Conservation (phyloP, 1,284 basidiomycete genomes). For the Pyrrhoderma lamaoense region DNA sequence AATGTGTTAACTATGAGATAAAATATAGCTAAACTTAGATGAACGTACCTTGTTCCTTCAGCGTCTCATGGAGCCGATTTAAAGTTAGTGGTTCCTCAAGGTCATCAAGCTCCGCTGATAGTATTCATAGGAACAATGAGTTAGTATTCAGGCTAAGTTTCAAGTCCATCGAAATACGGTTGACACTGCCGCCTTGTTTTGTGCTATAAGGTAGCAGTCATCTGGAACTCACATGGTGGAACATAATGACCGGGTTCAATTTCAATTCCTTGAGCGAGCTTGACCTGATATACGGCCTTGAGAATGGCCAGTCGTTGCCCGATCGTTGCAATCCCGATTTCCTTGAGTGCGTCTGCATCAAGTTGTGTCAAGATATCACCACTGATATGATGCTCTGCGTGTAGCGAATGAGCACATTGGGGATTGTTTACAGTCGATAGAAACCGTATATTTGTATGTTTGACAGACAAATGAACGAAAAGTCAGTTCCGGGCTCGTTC, state of each 20-base stretch:
- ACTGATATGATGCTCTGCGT: conserved; percentile 79
- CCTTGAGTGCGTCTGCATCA: conserved; percentile 75
- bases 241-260: conserved; percentile 84
- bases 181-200: no score
- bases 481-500: not conserved
- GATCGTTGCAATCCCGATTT: conserved; percentile 77
- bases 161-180: no score
- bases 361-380: conserved; percentile 83
- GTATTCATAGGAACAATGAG: not conserved
- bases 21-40: conserved; percentile 1
- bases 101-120: conserved; percentile 60
- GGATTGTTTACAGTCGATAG: conserved; percentile 6
- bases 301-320: conserved; percentile 86
- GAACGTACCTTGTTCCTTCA: conserved; percentile 69
- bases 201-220: conserved; percentile 2
- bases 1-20: conserved; percentile 7
- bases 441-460: not conserved
- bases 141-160: not conserved
- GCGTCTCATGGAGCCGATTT: conserved; percentile 58
- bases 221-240: conserved; percentile 67
- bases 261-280: conserved; percentile 75
- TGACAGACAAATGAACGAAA: conserved; percentile 16
- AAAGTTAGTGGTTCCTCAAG: conserved; percentile 52
- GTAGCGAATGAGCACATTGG: conserved; percentile 1
- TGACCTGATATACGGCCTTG: conserved; percentile 83